Evolutionary conservation across 805 yeast genomes (phyloP).

Genomic region (Lipomyces orientalis): DNA sequence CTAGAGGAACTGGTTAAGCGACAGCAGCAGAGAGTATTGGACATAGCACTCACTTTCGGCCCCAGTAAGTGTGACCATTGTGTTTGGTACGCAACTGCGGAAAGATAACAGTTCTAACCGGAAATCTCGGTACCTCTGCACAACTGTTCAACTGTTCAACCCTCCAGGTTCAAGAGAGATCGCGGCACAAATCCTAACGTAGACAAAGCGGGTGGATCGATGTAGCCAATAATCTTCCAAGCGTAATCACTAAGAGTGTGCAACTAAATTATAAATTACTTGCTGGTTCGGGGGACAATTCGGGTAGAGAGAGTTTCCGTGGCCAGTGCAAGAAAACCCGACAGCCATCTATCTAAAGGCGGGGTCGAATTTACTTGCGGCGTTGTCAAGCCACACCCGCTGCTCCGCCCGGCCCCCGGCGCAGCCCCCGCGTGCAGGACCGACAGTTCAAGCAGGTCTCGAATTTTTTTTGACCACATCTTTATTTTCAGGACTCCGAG

Average conservation of each 20-base stretch:
- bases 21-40: not conserved
- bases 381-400: no score
- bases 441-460: no score
- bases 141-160: not conserved
- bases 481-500: no score
- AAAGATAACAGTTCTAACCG: not conserved
- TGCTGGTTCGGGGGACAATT: not conserved
- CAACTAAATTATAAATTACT: no score
- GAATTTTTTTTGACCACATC: no score
- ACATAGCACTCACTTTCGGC: conserved; percentile 2
- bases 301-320: not conserved
- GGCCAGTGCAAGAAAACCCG: not conserved
- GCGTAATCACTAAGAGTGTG: not conserved
- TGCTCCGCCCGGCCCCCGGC: no score
- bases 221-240: not conserved
- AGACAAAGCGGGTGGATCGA: not conserved
- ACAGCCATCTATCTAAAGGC: no score
- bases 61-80: conserved; percentile 7
- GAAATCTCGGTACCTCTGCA: no score
- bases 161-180: no score
- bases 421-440: no score
- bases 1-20: conserved; percentile 37
- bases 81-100: not conserved
- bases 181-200: not conserved
- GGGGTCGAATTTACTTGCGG: no score